Evolutionary conservation across 73 alveolate species (phyloP), one percentile per base, ranked within the genome.

Genomic region (Stentor roeselii): DNA sequence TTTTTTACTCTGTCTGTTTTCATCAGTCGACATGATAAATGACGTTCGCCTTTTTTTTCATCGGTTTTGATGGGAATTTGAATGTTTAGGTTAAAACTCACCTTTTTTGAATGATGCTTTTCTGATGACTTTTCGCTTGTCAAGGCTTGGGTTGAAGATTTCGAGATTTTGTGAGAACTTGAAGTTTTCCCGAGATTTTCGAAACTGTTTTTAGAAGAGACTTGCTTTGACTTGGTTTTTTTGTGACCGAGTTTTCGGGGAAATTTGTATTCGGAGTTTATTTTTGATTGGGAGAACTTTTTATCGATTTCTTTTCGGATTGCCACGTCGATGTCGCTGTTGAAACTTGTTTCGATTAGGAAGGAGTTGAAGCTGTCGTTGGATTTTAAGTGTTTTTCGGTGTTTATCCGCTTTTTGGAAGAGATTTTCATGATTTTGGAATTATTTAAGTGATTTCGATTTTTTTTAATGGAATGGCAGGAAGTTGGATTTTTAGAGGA

Each of bases 291-390:
- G 36, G 36, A 27, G 39, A n/a, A 76, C 67, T 76, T 76, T 67
- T 21, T n/a, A 1, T 76, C 84, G 6, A 76, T 76, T 15, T 76
- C 74, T 0, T 15, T 35, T 0, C 84, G 84, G 0, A 76, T 76
- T 39, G 32, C 67, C 60, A 39, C 39, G 39, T 76, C 67, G 39
- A 76, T 76, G 74, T 76, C 84, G 39, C 74, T 41, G 84, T 76
- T 76, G 39, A 76, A 76, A 76, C 84, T 76, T 39, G 74, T 41
- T 76, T 76, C 84, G 32, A 27, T 38, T 15, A 76, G 59, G 59
- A 76, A 76, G 39, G 40, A 21, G 74, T 76, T 76, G 14, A 15
- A 27, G 38, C 82, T 50, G 67, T 21, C 21, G 67, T 50, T 50
- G 67, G 67, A 50, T 21, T 21, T 21, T 50, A 11, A 11, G 21